Evolutionary conservation across 1,284 basidiomycete genomes (phyloP), one percentile per base, ranked within the genome.

Genomic region (Trichosporon sp.): DNA sequence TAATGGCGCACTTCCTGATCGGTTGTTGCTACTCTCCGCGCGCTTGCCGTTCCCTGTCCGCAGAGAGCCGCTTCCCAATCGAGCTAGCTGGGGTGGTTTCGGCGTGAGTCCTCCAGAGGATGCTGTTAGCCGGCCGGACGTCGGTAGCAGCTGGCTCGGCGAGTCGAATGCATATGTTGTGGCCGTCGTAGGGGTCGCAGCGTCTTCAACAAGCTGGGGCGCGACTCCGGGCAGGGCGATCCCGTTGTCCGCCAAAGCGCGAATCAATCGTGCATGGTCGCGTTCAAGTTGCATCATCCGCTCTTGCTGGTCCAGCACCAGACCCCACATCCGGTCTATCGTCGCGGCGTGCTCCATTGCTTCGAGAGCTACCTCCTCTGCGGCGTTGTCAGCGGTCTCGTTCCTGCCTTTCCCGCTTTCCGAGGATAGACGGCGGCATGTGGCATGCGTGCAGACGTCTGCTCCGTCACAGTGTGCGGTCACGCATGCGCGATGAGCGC

Each of bases 231-330:
- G 64, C n/a, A 67, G 43, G 21, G 69, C 16, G 19, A 74, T 78
- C 14, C 80, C 80, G 43, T 75, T 72, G 16, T 81, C 77, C 32
- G 78, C 72, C 48, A 83, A 69, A 0, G 76, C 68, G 10, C 72
- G 68, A 21, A 78, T 67, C 64, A 82, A 70, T 5, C 74, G 68
- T 5, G 67, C 66, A 51, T 81, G 78, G 63, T 80, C 78, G 31
- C 73, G 71, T 66, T 81, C 82, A 6, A 81, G 72, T 21, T 77
- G 72, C 26, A 77, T 65, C 51, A 82, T 68, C 2, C 80, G 76
- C 61, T 80, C 79, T 51, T 83, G 90, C 85, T 94, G 93, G 68
- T 92, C 90, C 77, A 88, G 89, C 68, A 96, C 85, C 68, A 91
- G 82, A 61, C 88, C 87, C 81, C 89, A 88, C 67, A 96, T 84